Evolutionary conservation across 768 basidiomycete genomes (phyloP), one percentile per base, ranked within the genome.

Genomic region (Boletales sp.): DNA sequence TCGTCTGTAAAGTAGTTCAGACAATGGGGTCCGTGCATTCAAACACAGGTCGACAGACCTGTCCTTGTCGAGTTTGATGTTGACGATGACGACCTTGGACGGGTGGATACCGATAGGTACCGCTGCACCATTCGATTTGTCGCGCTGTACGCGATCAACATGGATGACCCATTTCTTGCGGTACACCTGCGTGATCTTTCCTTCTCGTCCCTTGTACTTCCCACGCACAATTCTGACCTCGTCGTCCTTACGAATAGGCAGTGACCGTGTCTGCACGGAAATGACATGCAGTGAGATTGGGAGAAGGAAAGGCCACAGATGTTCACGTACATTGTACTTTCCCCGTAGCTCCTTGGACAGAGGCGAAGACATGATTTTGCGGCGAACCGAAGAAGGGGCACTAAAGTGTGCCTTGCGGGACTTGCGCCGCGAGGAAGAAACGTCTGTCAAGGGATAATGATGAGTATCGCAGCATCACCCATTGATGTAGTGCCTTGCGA

Each of bases 101-200:
- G 95, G 94, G 79, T 95, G 88, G 62, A 99, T 84, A 59, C 94
- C 93, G 62, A 99, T 94, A 64, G 90, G 90, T 51, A 87, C 83
- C 48, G 93, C 84, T 53, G 94, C 87, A 57, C 96, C 95, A 68
- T 95, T 96, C 58, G 92, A 91, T 75, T 97, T 97, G 79, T 99
- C 95, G 59, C 93, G 84, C 72, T 89, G 86, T 49, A 99, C 93
- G 68, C 95, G 91, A 74, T 99, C 95, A 67, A 99, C 90, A 74
- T 97, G 87, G 72, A 99, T 88, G 48, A 97, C 91, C 90, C 91
- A 98, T 73, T 95, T 94, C 86, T 95, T 95, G 71, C 94, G 89
- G 82, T 94, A 95, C 57, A 97, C 94, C 74, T 94, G 87, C 53
- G 90, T 91, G 56, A 99, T 85, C 77, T 97, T 97, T 65, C 95